phyloP scores from a whole-genome alignment of 2,329 filamentous ascomycete species.

The Cadophora malorum region DNA sequence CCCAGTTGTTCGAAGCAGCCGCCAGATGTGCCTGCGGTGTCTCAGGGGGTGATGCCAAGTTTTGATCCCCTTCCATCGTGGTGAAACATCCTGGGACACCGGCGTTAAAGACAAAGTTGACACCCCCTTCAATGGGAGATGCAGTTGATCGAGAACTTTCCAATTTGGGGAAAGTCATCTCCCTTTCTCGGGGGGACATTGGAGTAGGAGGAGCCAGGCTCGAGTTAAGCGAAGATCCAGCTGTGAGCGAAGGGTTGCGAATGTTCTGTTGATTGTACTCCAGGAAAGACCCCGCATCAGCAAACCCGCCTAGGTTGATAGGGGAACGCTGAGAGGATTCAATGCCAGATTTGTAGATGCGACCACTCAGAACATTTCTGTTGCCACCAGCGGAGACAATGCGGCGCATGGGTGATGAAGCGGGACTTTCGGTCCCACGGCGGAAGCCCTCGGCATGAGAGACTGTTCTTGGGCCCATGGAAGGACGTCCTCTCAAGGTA shows the following conservation, averaged over 20 bases:
- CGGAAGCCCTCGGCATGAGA: slow-evolving; percentile 44
- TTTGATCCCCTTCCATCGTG: slow-evolving; percentile 37
- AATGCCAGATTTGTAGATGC: slow-evolving; percentile 42
- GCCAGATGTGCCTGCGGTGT: slow-evolving; percentile 39
- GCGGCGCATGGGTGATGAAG: slow-evolving; percentile 44
- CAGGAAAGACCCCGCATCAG: slow-evolving; percentile 39
- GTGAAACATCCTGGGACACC: slow-evolving; percentile 36
- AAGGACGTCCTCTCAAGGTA: slow-evolving; percentile 37
- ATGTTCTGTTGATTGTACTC: slow-evolving; percentile 41
- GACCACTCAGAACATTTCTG: slow-evolving; percentile 40
- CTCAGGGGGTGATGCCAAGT: slow-evolving; percentile 42
- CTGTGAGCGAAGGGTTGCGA: slow-evolving; percentile 36
- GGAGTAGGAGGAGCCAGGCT: slow-evolving; percentile 45
- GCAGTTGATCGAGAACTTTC: slow-evolving; percentile 37
- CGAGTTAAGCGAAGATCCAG: slow-evolving; percentile 40
- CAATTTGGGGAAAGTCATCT: slow-evolving; percentile 39
- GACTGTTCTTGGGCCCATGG: slow-evolving; percentile 42
- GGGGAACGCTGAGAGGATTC: slow-evolving; percentile 44
- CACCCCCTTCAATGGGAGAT: slow-evolving; percentile 37
- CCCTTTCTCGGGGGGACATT: slow-evolving; percentile 42
- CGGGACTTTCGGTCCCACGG: slow-evolving; percentile 39
- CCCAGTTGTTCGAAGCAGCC: slow-evolving; percentile 32
- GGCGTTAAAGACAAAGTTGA: slow-evolving; percentile 39
- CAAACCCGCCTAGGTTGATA: slow-evolving; percentile 41
- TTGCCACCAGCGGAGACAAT: slow-evolving; percentile 44